Percentiles rank a stretch among this genome's conserved stretches.
These are phyloP conservation scores for Cylindrotheca closterium DNA, from an alignment of 108 stramenopile genomes.

Conservation along the genomic window DNA sequence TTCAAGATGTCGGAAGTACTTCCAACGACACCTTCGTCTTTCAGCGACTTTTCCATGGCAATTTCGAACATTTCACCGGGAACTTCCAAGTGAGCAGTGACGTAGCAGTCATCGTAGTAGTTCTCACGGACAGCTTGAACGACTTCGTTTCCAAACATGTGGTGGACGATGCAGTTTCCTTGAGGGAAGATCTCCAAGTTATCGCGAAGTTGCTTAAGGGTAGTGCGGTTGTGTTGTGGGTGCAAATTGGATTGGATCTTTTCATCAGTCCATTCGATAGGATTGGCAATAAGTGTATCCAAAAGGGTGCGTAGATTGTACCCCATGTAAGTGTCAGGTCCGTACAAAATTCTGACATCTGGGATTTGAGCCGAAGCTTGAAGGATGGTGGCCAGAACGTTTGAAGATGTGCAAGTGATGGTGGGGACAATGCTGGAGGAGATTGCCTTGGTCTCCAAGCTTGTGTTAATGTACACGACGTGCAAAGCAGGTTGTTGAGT, in stretches of 20 bases:
- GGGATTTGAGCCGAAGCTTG: slow-evolving; percentile 84
- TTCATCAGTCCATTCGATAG: slow-evolving; percentile 61
- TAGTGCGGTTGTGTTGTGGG: slow-evolving; percentile 53
- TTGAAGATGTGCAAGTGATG: slow-evolving; percentile 92
- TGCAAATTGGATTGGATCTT: slow-evolving; percentile 66
- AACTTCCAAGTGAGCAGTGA: slow-evolving; percentile 95
- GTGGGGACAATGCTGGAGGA: slow-evolving; percentile 82
- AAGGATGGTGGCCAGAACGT: slow-evolving; percentile 90
- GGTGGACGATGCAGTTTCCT: slow-evolving; percentile 95
- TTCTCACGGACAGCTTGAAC: slow-evolving; percentile 62
- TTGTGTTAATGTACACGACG: slow-evolving; percentile 97
- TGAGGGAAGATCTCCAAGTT: slow-evolving; percentile 73
- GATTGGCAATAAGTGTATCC: slow-evolving; percentile 34
- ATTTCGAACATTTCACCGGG: slow-evolving; percentile 98
- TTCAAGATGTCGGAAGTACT: slow-evolving; percentile 91
- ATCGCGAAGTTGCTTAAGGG: slow-evolving; percentile 53
- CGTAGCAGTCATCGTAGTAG: slow-evolving; percentile 81
- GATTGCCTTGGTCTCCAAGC: slow-evolving; percentile 90
- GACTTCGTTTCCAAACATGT: slow-evolving; percentile 90
- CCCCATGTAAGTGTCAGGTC: slow-evolving; percentile 97
- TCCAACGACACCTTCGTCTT: slow-evolving; percentile 86
- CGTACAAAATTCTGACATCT: slow-evolving; percentile 78
- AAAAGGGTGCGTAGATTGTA: slow-evolving; percentile 83
- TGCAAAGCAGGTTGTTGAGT: slow-evolving; percentile 62
- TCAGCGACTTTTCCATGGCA: slow-evolving; percentile 81